Conservation (phyloP, 2,329 filamentous ascomycete genomes). For the Aspergillus terreus region DNA sequence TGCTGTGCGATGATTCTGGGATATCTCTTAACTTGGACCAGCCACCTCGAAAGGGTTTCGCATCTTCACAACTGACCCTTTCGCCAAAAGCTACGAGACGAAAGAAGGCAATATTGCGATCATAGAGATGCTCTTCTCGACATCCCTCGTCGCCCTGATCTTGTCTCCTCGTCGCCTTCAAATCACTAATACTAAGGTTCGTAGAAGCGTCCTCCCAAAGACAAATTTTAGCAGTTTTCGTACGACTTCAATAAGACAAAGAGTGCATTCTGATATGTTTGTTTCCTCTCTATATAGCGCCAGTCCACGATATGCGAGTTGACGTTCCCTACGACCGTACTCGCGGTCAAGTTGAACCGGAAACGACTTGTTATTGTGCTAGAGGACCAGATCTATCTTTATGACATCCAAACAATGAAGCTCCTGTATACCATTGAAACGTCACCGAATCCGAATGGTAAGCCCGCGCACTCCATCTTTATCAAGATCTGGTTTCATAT, state of each 20-base stretch:
- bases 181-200: slow-evolving; percentile 95
- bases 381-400: slow-evolving; percentile 95
- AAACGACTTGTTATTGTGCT: slow-evolving; percentile 91
- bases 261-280: slow-evolving; percentile 10
- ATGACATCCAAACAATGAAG: slow-evolving; percentile 98
- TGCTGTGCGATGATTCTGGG: slow-evolving; percentile 4
- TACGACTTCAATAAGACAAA: background rate
- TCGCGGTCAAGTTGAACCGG: slow-evolving; percentile 89
- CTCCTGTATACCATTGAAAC: slow-evolving; percentile 89
- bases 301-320: slow-evolving; percentile 94
- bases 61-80: slow-evolving; percentile 95
- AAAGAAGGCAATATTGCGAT: slow-evolving; percentile 94
- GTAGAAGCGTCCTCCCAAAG: slow-evolving; percentile 20
- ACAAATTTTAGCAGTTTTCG: background rate
- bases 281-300: slow-evolving; percentile 42
- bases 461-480: slow-evolving; percentile 2
- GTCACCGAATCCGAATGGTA: slow-evolving; percentile 81
- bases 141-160: slow-evolving; percentile 89
- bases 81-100: slow-evolving; percentile 90
- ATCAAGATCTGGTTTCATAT: background rate
- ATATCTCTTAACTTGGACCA: slow-evolving; percentile 36
- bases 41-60: slow-evolving; percentile 92
- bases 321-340: slow-evolving; percentile 93
- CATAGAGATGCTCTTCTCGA: slow-evolving; percentile 98
- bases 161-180: slow-evolving; percentile 87